These are phyloP conservation scores for Choanephora cucurbitarum DNA, from an alignment of 371 early-diverging fungal species.

Conservation along the genomic window DNA sequence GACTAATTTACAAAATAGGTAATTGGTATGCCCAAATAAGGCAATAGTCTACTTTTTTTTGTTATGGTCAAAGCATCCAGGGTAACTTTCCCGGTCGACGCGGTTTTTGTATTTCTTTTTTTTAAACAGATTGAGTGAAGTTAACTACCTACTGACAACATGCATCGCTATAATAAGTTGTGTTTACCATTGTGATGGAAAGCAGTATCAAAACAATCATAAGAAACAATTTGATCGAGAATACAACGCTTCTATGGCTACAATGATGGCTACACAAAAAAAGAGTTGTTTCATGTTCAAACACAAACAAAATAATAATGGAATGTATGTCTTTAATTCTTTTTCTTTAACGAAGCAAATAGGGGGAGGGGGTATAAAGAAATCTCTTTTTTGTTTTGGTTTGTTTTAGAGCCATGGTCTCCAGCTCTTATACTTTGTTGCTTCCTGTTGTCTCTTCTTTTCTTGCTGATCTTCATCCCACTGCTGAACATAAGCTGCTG, in stretches of 20 bases:
- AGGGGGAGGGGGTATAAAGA: constrained; percentile 2
- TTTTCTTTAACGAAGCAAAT: neutral
- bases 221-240: neutral
- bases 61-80: no score
- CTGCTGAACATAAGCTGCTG: constrained; percentile 52
- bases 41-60: no score
- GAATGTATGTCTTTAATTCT: neutral
- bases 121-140: no score
- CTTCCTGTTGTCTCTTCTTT: constrained; percentile 17
- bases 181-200: neutral
- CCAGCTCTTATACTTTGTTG: constrained; percentile 23
- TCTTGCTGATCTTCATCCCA: constrained; percentile 34
- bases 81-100: no score
- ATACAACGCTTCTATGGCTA: neutral
- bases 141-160: no score
- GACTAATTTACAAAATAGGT: no score
- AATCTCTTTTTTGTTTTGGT: neutral
- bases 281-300: neutral
- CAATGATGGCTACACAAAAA: neutral
- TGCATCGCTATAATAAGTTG: no score
- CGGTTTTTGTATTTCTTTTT: no score
- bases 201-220: neutral
- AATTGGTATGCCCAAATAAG: no score
- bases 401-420: constrained; percentile 29
- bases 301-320: constrained; percentile 6